Conservation (phyloP, 177 flowering plant genomes). For the Vitis hybrid region DNA sequence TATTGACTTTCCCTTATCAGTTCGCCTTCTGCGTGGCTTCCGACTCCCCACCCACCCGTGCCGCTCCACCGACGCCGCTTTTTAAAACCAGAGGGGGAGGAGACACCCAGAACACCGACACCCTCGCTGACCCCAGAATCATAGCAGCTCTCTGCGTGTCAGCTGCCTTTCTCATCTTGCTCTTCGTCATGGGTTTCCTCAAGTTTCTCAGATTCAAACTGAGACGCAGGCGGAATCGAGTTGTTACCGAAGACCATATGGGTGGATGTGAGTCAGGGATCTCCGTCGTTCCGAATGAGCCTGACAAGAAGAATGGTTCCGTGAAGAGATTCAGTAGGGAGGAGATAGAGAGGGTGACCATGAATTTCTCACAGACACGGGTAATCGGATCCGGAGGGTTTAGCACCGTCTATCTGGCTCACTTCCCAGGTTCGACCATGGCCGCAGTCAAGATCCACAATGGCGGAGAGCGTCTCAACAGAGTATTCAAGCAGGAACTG, state of each 20-base stretch:
- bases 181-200: constrained; percentile 1
- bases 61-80: too few species aligned
- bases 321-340: constrained; percentile 52
- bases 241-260: background rate
- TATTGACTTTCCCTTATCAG: too few species aligned
- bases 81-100: too few species aligned
- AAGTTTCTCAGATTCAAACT: background rate
- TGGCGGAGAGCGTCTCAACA: constrained; percentile 53
- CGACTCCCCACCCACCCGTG: too few species aligned
- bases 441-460: constrained; percentile 60
- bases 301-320: too few species aligned
- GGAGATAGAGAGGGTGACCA: constrained; percentile 42
- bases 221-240: background rate
- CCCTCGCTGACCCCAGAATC: too few species aligned
- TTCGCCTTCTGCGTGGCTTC: too few species aligned
- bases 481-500: constrained; percentile 60
- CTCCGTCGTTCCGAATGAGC: too few species aligned
- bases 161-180: background rate
- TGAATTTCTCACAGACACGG: constrained; percentile 30
- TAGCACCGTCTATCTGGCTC: constrained; percentile 68
- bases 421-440: constrained; percentile 20
- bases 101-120: too few species aligned
- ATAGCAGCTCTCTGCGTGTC: too few species aligned
- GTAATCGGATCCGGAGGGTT: constrained; percentile 79
- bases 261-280: background rate